phyloP scores from a whole-genome alignment of 768 basidiomycete species.

The Clavaria fumosa region DNA sequence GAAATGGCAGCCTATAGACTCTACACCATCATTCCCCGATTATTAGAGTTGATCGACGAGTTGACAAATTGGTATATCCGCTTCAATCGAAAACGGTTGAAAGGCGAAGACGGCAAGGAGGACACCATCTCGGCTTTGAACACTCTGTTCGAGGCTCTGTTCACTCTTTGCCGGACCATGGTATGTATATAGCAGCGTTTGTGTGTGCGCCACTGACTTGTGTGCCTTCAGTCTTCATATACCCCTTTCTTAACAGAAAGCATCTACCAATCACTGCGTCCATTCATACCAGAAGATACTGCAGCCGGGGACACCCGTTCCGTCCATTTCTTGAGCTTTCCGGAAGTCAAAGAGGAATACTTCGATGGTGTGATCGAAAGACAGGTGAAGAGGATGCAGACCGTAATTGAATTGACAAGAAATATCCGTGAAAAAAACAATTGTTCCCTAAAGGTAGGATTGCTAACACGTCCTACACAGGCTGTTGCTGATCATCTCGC shows the following conservation, averaged over 20 bases:
- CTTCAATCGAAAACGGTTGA: slow-evolving; percentile 89
- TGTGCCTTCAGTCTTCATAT: slow-evolving; percentile 65
- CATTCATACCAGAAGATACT: slow-evolving; percentile 70
- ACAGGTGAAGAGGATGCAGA: slow-evolving; percentile 88
- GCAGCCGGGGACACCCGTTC: slow-evolving; percentile 70
- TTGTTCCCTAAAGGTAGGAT: slow-evolving; percentile 68
- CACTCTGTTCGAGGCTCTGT: slow-evolving; percentile 88
- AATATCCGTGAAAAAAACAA: slow-evolving; percentile 78
- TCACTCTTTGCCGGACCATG: slow-evolving; percentile 92
- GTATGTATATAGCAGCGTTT: slow-evolving; percentile 32
- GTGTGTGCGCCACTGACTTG: slow-evolving; percentile 5
- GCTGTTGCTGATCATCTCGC: no score
- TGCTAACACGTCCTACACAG: slow-evolving; percentile 6
- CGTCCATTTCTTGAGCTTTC: slow-evolving; percentile 91
- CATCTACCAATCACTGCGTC: slow-evolving; percentile 79
- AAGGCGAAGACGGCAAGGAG: slow-evolving; percentile 84
- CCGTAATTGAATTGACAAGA: slow-evolving; percentile 84
- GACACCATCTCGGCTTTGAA: slow-evolving; percentile 84
- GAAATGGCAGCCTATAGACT: slow-evolving; percentile 98
- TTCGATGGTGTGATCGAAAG: slow-evolving; percentile 89
- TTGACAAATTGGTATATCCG: slow-evolving; percentile 99
- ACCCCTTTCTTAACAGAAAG: slow-evolving; percentile 97
- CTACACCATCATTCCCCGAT: slow-evolving; percentile 92
- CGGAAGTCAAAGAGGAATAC: slow-evolving; percentile 85
- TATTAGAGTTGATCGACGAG: slow-evolving; percentile 86